These are phyloP conservation scores for Phytophthora rubi DNA, from an alignment of 352 stramenopile genomes.

Conservation along the genomic window DNA sequence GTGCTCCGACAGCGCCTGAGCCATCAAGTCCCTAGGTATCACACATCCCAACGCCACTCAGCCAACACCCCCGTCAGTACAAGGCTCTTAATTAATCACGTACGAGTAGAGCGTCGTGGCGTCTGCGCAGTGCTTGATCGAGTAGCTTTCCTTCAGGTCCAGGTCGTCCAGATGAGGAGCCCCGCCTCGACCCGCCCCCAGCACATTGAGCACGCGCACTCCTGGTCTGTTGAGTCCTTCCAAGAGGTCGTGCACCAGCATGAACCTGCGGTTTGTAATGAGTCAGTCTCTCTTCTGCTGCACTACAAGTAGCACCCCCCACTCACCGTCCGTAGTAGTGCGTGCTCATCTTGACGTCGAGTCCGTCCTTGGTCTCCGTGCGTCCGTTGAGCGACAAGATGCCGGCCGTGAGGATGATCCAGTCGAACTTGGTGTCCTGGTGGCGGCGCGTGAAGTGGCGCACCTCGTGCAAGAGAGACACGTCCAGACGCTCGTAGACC, in stretches of 20 bases:
- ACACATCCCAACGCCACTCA: not conserved
- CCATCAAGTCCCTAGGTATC: conserved; percentile 33
- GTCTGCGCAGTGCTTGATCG: conserved; percentile 33
- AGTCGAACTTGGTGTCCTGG: conserved; percentile 37
- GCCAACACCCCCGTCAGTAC: not conserved
- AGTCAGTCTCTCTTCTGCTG: not conserved
- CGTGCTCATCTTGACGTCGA: conserved; percentile 43
- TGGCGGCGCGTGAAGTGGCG: conserved; percentile 35
- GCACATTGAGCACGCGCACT: conserved; percentile 38
- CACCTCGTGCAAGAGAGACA: conserved; percentile 40
- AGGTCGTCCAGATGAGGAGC: conserved; percentile 34
- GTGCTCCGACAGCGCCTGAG: conserved; percentile 34
- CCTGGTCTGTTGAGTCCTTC: conserved; percentile 24
- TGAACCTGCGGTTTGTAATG: conserved; percentile 24
- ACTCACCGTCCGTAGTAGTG: conserved; percentile 41
- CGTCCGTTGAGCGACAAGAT: conserved; percentile 39
- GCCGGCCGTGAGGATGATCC: conserved; percentile 33
- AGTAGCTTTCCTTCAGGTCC: conserved; percentile 38
- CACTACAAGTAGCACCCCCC: not conserved
- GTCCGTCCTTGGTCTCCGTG: conserved; percentile 36
- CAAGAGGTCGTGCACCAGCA: conserved; percentile 39
- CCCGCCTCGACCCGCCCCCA: conserved; percentile 33
- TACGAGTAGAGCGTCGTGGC: conserved; percentile 41
- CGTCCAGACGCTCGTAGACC: conserved; percentile 34
- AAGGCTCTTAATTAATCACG: not conserved